Evolutionary conservation across 208 protist genomes (phyloP), one percentile per base, ranked within the genome.

Genomic region (Leishmania lainsoni): DNA sequence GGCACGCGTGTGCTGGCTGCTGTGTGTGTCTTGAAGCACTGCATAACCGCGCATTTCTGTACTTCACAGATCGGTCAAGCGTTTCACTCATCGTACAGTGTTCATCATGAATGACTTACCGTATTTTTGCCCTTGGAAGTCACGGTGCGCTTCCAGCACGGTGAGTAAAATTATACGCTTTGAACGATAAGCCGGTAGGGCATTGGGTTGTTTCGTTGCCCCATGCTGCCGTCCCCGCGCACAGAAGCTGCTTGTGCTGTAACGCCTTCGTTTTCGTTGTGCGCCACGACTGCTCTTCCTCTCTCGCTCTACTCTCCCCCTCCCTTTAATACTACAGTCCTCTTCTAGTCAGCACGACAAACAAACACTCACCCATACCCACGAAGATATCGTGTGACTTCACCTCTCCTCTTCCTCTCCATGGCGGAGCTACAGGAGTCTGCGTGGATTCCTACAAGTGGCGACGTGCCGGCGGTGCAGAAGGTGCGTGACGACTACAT

Each of bases 401-500:
- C 35, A 39, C 3, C 26, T 2, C 61, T 16, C 16, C 8, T 14
- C 14, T 5, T 17, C 39, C 32, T 42, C 39, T 42, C 70, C 52
- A 77, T 77, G 56, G 17, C 74, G 35, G 54, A n/a, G 74, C 52
- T 12, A 56, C 54, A 66, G 54, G 26, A 65, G 58, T 14, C 29
- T n/a, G 74, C 29, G 17, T 39, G 20, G 9, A 16, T 77, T 3
- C 8, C 52, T 10, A 26, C 77, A 20, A 79, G 63, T n/a, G 68
- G 65, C 26, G 79, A 61, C 3, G 80, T 79, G 17, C 81, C 87
- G 17, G 81, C 81, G 52, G 85, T 89, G 65, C 91, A 95, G 74
- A 84, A 78, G 52, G 79, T 88, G 42, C 83, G 92, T 10, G 93
- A 98, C 80, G 87, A 87, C 32, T 98, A 98, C 86, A 98, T 98